Base-by-base conservation (phyloP, 2,329 filamentous ascomycete genomes). In the Thelonectria rubi region DNA sequence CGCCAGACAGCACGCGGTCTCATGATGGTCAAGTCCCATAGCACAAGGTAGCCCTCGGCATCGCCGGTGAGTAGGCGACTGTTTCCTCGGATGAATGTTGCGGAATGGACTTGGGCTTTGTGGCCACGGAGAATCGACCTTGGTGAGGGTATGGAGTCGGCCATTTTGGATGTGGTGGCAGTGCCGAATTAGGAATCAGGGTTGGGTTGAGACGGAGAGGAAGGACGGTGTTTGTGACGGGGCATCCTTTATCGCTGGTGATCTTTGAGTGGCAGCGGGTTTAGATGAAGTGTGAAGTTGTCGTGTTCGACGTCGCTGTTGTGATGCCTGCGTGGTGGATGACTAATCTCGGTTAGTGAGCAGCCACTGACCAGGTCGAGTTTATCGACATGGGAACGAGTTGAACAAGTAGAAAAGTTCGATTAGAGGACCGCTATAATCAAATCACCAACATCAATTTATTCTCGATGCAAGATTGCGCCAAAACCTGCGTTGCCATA, bases 21-120 rank as follows among this genome's bases (percentile, higher is more conserved):
- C 81, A 96, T 94, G 53, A 89, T 91, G 24, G 89, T 85, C 40
- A 97, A 80, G 73, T 92, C 90, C 95, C 95, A 99, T 20, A 93
- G 79, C 7, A 97, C 85, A 34, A 97, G 82, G 84, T 91, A 97
- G 61, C 95, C 95, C 43, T 97, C 91, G 9, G 93, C 91, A 77
- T 99, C 95, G 37, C 91, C 94, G 1, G 93, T 95, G 12, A 92
- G 81, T 6, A 99, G 87, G 34, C 92, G 89, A 60, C 86, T 83
- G 74, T 97, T 97, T 42, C 80, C 76, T 55, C 86, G 84, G 67
- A 92, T 82, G 73, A 98, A 94, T 54, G 85, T 80, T 4, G 94
- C 83, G 18, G 88, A 86, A 74, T 97, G 93, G 49, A 97, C 88
- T 66, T 93, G 88, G 1, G 91, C 84, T 56, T 86, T 85, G 79